Percentiles rank a stretch among this genome's conserved stretches.
Evolutionary conservation across 2,329 filamentous ascomycete species (phyloP).

Genomic region (Arthroderma sp.): DNA sequence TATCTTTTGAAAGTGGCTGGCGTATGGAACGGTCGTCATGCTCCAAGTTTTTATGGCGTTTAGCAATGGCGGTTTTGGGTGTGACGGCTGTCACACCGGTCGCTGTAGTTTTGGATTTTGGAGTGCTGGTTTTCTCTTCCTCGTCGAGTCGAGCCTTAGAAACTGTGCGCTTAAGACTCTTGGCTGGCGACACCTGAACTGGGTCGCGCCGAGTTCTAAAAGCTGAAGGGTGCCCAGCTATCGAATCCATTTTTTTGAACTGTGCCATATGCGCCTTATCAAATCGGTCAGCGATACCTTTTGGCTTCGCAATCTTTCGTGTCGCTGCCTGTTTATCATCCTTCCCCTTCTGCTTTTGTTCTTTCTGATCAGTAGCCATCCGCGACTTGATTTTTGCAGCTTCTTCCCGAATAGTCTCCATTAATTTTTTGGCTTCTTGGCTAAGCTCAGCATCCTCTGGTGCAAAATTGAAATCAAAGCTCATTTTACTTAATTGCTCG

Average conservation of each 20-base stretch:
- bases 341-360: slow-evolving; percentile 30
- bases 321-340: slow-evolving; percentile 34
- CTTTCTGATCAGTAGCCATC: slow-evolving; percentile 49
- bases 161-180: slow-evolving; percentile 38
- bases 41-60: slow-evolving; percentile 56
- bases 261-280: slow-evolving; percentile 75
- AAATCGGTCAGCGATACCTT: slow-evolving; percentile 63
- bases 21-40: slow-evolving; percentile 56
- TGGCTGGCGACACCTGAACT: slow-evolving; percentile 24
- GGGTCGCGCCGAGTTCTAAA: slow-evolving; percentile 41
- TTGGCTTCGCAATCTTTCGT: slow-evolving; percentile 68
- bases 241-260: slow-evolving; percentile 97
- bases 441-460: slow-evolving; percentile 33
- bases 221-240: slow-evolving; percentile 69
- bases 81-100: neutral
- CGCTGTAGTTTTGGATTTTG: slow-evolving; percentile 14
- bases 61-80: slow-evolving; percentile 28
- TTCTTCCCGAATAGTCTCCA: slow-evolving; percentile 58
- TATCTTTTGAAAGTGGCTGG: slow-evolving; percentile 26
- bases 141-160: slow-evolving; percentile 56
- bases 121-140: slow-evolving; percentile 34
- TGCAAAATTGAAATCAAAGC: slow-evolving; percentile 34
- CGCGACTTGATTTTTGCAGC: slow-evolving; percentile 57
- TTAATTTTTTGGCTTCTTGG: slow-evolving; percentile 41
- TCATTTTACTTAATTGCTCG: slow-evolving; percentile 28